Percentiles rank a stretch among this genome's conserved stretches.
These are phyloP conservation scores for Tetrahymena borealis DNA, from an alignment of 73 alveolate species.

Conservation along the genomic window DNA sequence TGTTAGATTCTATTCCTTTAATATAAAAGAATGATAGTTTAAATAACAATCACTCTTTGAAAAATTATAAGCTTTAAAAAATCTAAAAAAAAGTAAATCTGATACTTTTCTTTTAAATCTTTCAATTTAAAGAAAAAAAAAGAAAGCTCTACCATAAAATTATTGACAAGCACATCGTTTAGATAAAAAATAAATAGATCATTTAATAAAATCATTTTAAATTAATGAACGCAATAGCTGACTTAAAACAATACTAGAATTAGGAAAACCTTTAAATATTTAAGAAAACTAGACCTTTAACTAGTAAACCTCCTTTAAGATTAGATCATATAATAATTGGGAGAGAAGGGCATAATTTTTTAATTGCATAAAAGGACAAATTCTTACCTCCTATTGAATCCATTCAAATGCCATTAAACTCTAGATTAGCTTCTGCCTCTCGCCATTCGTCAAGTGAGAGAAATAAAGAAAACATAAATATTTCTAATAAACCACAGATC, in stretches of 20 bases:
- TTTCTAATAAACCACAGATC: not conserved
- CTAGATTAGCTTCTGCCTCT: not conserved
- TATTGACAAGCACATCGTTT: no score
- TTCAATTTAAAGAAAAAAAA: not conserved
- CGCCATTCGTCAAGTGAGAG: not conserved
- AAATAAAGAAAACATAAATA: not conserved
- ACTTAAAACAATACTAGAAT: not conserved
- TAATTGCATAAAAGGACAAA: not conserved
- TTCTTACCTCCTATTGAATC: not conserved
- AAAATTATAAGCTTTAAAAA: constrained; percentile 19
- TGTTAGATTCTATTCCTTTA: not conserved
- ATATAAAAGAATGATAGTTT: not conserved
- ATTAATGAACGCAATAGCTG: not conserved
- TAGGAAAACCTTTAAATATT: not conserved
- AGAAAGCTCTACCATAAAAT: not conserved
- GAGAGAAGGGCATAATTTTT: not conserved
- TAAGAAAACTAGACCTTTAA: not conserved
- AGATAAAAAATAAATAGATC: not conserved
- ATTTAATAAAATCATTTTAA: not conserved
- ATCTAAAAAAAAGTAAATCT: not conserved
- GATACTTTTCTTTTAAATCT: not conserved
- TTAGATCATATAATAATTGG: not conserved
- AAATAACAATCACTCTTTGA: constrained; percentile 5
- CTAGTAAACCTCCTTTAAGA: not conserved
- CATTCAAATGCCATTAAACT: not conserved